Percentiles rank a stretch among this genome's conserved stretches.
These are phyloP conservation scores for Pythium chondricola DNA, from an alignment of 352 stramenopile genomes.

Conservation along the genomic window DNA sequence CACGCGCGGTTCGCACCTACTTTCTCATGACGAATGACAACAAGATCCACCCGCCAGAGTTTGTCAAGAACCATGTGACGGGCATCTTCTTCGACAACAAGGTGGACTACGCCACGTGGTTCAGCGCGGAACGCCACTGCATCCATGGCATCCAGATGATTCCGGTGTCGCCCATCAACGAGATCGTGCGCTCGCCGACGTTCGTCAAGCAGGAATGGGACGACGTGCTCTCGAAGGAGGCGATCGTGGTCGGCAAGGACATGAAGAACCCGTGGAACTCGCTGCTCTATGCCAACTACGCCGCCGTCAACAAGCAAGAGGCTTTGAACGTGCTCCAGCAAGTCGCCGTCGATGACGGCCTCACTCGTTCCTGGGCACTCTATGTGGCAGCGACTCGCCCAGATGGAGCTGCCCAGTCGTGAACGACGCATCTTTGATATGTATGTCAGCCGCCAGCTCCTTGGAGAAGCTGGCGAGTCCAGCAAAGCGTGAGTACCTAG, in stretches of 20 bases:
- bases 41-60: slow-evolving; percentile 51
- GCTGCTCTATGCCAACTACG: slow-evolving; percentile 65
- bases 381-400: slow-evolving; percentile 51
- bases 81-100: slow-evolving; percentile 83
- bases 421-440: not conserved
- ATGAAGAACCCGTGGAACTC: slow-evolving; percentile 54
- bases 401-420: not conserved
- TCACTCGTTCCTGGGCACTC: slow-evolving; percentile 54
- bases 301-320: slow-evolving; percentile 40
- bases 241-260: slow-evolving; percentile 32
- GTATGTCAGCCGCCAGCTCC: not conserved
- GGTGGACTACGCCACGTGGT: slow-evolving; percentile 69
- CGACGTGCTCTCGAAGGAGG: slow-evolving; percentile 60
- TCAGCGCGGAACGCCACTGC: slow-evolving; percentile 51
- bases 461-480: not conserved
- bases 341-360: slow-evolving; percentile 52
- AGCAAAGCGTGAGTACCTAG: too few relatives aligned
- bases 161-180: slow-evolving; percentile 60
- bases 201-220: slow-evolving; percentile 77
- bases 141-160: slow-evolving; percentile 85
- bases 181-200: slow-evolving; percentile 46
- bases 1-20: slow-evolving; percentile 54
- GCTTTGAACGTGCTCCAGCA: slow-evolving; percentile 41
- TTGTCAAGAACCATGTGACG: slow-evolving; percentile 66
- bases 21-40: slow-evolving; percentile 60